Evolutionary conservation across 805 yeast genomes (phyloP).

Genomic region (Phaffomyces antillensis): DNA sequence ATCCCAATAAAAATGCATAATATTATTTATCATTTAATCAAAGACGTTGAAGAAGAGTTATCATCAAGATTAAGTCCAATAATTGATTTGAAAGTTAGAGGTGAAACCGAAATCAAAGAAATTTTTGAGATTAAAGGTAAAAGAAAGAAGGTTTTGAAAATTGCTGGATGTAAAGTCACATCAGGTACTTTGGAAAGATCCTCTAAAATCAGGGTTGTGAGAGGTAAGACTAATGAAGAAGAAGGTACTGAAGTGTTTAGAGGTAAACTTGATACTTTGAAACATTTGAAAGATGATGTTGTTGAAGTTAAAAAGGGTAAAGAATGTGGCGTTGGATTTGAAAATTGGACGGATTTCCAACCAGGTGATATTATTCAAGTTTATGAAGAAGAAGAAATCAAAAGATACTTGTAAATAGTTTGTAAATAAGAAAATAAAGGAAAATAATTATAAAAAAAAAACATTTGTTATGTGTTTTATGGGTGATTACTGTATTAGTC

Average conservation of each 20-base stretch:
- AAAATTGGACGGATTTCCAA: slow-evolving; percentile 57
- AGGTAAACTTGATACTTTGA: slow-evolving; percentile 68
- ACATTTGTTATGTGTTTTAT: too few species aligned
- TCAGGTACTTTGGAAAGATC: slow-evolving; percentile 61
- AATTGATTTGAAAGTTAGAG: slow-evolving; percentile 55
- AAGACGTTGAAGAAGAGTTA: slow-evolving; percentile 65
- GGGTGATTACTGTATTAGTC: too few species aligned
- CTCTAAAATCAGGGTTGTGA: slow-evolving; percentile 48
- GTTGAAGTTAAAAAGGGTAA: slow-evolving; percentile 72
- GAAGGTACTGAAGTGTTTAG: slow-evolving; percentile 38
- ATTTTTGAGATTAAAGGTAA: slow-evolving; percentile 63
- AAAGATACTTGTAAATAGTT: slow-evolving; percentile 35
- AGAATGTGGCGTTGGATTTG: slow-evolving; percentile 84
- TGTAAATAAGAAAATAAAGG: neutral
- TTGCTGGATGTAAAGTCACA: slow-evolving; percentile 84
- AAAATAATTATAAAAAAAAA: neutral
- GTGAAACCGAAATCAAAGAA: slow-evolving; percentile 64
- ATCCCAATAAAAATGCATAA: slow-evolving; percentile 60
- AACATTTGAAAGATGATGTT: slow-evolving; percentile 76
- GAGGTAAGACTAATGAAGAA: slow-evolving; percentile 23
- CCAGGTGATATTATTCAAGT: slow-evolving; percentile 73
- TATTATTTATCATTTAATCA: slow-evolving; percentile 83
- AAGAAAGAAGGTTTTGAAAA: slow-evolving; percentile 43
- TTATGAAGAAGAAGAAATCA: slow-evolving; percentile 56
- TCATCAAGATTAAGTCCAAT: slow-evolving; percentile 56